A percentile compares a stretch with the other conserved stretches of the same genome.
Conservation (phyloP, 768 basidiomycete species). For the Lactarius trivialis region DNA sequence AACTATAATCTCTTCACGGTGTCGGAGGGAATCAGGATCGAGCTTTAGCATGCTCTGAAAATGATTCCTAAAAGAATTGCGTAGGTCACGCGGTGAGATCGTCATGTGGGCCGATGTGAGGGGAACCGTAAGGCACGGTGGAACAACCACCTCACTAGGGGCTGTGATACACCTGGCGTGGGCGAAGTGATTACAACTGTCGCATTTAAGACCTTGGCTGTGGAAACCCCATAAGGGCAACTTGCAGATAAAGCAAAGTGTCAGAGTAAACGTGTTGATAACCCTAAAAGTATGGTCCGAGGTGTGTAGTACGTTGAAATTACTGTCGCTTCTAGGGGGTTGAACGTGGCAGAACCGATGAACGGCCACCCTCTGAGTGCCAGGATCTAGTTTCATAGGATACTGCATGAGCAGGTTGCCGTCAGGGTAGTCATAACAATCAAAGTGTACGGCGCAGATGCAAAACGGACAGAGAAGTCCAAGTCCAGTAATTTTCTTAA, state of each 20-base stretch:
- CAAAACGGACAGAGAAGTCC: conserved; percentile 69
- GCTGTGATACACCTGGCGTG: conserved; percentile 45
- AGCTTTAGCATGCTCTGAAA: conserved; percentile 42
- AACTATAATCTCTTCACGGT: conserved; percentile 67
- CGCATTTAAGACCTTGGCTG: conserved; percentile 59
- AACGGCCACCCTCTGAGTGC: conserved; percentile 52
- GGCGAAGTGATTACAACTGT: conserved; percentile 51
- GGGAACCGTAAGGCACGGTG: conserved; percentile 35
- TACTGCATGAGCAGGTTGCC: conserved; percentile 57
- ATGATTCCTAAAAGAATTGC: conserved; percentile 48
- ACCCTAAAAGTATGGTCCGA: conserved; percentile 47
- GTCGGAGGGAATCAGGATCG: conserved; percentile 40
- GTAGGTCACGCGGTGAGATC: conserved; percentile 47
- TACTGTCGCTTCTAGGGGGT: conserved; percentile 28
- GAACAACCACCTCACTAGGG: conserved; percentile 27
- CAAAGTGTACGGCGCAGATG: conserved; percentile 63
- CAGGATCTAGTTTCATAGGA: conserved; percentile 36
- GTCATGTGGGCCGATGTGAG: conserved; percentile 43
- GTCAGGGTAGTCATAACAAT: conserved; percentile 68
- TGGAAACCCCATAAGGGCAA: conserved; percentile 68
- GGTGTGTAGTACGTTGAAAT: conserved; percentile 23
- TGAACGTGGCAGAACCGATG: conserved; percentile 52
- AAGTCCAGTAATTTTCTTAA: conserved; percentile 51
- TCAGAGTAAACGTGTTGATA: conserved; percentile 66
- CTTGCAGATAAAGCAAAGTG: conserved; percentile 61